phyloP scores from a whole-genome alignment of 345 rosid genomes.

The Eucalyptus polyanthemos region DNA sequence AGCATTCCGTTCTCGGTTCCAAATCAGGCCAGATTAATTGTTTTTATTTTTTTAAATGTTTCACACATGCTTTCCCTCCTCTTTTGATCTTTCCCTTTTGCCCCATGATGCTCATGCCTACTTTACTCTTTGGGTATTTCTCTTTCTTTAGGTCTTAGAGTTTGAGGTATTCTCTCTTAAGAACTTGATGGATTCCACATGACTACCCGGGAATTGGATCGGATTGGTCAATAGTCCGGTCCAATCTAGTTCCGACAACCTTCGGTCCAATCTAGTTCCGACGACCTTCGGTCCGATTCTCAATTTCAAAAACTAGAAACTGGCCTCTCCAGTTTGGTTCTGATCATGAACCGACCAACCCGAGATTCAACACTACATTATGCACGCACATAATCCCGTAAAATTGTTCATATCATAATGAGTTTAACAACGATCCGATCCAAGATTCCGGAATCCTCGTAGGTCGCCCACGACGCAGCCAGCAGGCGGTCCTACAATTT shows the following conservation, averaged over 20 bases:
- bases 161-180: too few species aligned
- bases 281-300: fast-evolving
- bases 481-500: not conserved
- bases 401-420: not conserved
- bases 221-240: too few species aligned
- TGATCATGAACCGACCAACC: not conserved
- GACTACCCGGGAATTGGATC: fast-evolving
- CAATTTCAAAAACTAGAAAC: not conserved
- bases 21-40: fast-evolving
- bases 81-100: too few species aligned
- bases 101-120: too few species aligned
- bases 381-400: too few species aligned
- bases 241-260: not conserved
- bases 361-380: not conserved
- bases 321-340: too few species aligned
- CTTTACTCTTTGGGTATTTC: too few species aligned
- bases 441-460: not conserved
- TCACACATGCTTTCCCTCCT: not conserved
- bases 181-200: too few species aligned
- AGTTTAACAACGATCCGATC: too few species aligned
- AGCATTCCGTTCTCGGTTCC: too few species aligned
- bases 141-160: too few species aligned
- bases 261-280: fast-evolving
- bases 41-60: too few species aligned
- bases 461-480: not conserved